Base-by-base conservation (phyloP, 83 land plant species). In the Picea engelmannii region DNA sequence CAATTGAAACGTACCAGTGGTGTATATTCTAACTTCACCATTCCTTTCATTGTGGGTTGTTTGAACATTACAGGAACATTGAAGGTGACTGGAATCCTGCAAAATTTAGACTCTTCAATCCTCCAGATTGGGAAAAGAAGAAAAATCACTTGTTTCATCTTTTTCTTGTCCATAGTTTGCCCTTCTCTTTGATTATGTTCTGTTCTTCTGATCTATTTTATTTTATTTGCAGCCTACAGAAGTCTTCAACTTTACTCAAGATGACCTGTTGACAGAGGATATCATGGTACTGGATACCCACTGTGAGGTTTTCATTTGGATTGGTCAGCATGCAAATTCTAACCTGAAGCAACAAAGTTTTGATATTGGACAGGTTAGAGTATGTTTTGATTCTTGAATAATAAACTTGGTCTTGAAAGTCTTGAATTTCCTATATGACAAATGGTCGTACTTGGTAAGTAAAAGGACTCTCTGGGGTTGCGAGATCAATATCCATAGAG, bases 211-310 rank as follows among this genome's bases (percentile, higher is more conserved):
- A 88, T 69, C 83, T 38, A 42, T 66, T 20, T n/a, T n/a, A n/a
- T n/a, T n/a, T n/a, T n/a, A n/a, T n/a, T n/a, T n/a, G n/a, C n/a
- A n/a, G n/a, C n/a, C n/a, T n/a, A n/a, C n/a, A n/a, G 91, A 89
- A 79, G 73, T 87, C 52, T 82, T 73, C 78, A 89, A 87, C 76
- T 89, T 81, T 81, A 82, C 75, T 66, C 91, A 89, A 84, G 90
- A 87, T 71, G 91, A 89, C 73, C 79, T 89, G 52, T 76, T 89
- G 70, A 89, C 84, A 24, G 91, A 89, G 71, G 89, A 89, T 79
- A 52, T 89, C 49, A 84, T 89, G 90, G 61, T 89, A 13, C 66
- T 89, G 69, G 91, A 89, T 52, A 61, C 84, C 23, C 79, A 87
- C 31, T 25, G 62, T 76, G 84, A 80, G 63, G 47, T 89, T 13